Conservation (phyloP, 179 eudicot genomes). For the Patellifolia procumbens region DNA sequence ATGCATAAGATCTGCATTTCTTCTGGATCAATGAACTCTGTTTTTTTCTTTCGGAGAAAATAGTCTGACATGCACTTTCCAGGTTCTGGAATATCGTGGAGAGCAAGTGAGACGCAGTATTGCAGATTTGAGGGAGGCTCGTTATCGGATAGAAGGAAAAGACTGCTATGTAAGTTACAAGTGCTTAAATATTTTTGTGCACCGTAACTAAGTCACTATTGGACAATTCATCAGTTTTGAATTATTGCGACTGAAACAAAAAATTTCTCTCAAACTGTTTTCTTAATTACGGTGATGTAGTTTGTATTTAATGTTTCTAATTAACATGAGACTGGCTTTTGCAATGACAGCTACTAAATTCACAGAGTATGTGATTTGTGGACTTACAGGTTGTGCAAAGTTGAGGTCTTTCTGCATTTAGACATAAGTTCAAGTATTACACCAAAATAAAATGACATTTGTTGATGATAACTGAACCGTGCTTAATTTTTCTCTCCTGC, state of each 20-base stretch:
- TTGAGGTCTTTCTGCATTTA: not conserved
- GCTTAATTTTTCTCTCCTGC: not conserved
- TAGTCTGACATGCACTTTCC: slow-evolving; percentile 19
- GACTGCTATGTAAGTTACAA: slow-evolving; percentile 83
- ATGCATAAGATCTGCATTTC: not conserved
- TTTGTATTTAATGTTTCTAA: not conserved
- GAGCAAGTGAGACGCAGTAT: slow-evolving; percentile 97
- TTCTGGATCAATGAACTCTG: not conserved
- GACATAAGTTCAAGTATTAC: not conserved
- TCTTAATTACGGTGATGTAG: not conserved
- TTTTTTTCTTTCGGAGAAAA: not conserved
- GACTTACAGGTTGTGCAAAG: not conserved
- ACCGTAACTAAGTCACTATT: not conserved
- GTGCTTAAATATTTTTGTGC: slow-evolving; percentile 9
- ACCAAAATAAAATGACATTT: not conserved
- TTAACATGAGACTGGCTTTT: not conserved
- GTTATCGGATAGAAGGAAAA: slow-evolving; percentile 79
- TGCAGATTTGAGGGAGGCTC: slow-evolving; percentile 95
- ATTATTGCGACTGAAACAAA: not conserved
- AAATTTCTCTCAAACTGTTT: not conserved
- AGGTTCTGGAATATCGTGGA: slow-evolving; percentile 99
- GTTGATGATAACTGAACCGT: not conserved
- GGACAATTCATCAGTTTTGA: not conserved
- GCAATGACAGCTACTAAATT: not conserved
- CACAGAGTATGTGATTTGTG: not conserved